phyloP scores from a whole-genome alignment of 139 green algal species.

The Astrephomene gubernaculifera region DNA sequence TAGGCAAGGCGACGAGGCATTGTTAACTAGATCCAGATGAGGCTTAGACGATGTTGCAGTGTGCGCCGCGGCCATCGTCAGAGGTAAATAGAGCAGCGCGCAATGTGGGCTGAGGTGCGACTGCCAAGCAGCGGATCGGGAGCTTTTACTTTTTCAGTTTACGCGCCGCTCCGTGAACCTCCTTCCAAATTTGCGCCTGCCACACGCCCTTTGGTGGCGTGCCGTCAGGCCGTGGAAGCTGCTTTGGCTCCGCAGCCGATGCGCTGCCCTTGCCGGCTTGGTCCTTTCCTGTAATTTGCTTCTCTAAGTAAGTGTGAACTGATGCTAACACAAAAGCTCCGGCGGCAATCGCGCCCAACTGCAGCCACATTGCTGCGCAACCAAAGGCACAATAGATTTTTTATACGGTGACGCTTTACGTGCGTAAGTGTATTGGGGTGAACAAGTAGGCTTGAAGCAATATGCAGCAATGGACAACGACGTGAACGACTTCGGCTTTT shows the following conservation, averaged over 20 bases:
- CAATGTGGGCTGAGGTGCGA: no score
- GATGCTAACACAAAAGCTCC: neutral
- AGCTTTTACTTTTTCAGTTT: slow-evolving; percentile 35
- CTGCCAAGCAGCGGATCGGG: no score
- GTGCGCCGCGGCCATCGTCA: no score
- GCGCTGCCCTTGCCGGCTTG: neutral
- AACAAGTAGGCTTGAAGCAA: no score
- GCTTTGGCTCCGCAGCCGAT: neutral
- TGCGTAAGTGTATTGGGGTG: no score
- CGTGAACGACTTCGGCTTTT: no score
- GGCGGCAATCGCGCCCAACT: slow-evolving; percentile 5
- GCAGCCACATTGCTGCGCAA: slow-evolving; percentile 13
- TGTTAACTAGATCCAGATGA: no score
- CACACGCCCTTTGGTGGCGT: neutral
- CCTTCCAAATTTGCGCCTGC: slow-evolving; percentile 24
- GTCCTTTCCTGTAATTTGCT: neutral
- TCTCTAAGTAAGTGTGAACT: slow-evolving; percentile 32
- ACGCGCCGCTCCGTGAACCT: neutral
- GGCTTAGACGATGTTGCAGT: no score
- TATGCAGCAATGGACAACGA: no score
- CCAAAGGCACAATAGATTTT: neutral
- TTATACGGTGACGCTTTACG: no score
- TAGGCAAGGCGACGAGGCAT: no score
- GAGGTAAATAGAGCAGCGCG: no score
- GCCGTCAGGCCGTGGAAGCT: slow-evolving; percentile 27